phyloP scores from a whole-genome alignment of 129 eudicot species.

The Erigeron canadensis region DNA sequence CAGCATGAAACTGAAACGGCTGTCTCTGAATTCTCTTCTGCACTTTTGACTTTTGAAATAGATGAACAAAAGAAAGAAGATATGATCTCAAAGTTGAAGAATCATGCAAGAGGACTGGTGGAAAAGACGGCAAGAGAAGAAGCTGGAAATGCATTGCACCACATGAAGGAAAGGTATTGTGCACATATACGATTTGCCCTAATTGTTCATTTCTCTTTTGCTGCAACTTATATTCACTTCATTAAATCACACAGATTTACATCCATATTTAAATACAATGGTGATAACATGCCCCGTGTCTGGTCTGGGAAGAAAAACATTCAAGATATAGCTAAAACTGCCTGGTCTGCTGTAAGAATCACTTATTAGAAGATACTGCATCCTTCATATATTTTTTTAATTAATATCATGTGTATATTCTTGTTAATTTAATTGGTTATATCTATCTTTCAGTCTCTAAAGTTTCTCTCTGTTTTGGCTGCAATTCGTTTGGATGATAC shows the following conservation, averaged over 20 bases:
- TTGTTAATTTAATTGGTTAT: neutral
- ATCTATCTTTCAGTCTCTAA: slow-evolving; percentile 49
- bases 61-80: slow-evolving; percentile 53
- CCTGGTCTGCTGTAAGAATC: slow-evolving; percentile 68
- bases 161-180: slow-evolving; percentile 73
- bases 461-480: slow-evolving; percentile 63
- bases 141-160: slow-evolving; percentile 63
- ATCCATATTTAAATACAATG: slow-evolving; percentile 67
- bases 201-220: neutral
- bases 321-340: slow-evolving; percentile 66
- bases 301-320: slow-evolving; percentile 91
- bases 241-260: slow-evolving; percentile 50
- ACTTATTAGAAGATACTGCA: slow-evolving; percentile 5
- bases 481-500: slow-evolving; percentile 69
- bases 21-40: slow-evolving; percentile 53
- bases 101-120: slow-evolving; percentile 68
- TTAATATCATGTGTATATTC: too few relatives aligned
- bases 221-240: neutral
- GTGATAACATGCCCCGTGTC: slow-evolving; percentile 80
- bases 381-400: too few relatives aligned
- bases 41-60: slow-evolving; percentile 68
- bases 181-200: neutral
- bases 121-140: slow-evolving; percentile 73
- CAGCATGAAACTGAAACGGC: slow-evolving; percentile 62
- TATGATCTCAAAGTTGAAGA: slow-evolving; percentile 59